Conservation (phyloP, 257 asterid species). For the Solanum tarapatanum region DNA sequence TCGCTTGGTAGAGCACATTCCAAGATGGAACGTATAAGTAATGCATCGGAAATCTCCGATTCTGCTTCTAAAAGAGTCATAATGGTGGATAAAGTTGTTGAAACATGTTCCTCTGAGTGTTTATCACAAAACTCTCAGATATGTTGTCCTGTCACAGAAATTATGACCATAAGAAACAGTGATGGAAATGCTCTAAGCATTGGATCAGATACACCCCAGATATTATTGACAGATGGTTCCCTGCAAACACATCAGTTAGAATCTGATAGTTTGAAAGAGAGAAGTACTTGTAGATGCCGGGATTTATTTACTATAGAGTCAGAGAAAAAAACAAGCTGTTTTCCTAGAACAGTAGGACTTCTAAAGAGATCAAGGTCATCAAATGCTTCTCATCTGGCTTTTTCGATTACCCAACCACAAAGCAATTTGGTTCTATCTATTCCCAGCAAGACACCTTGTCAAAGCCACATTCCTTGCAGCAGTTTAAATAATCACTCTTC, state of each 20-base stretch:
- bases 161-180: slow-evolving; percentile 35
- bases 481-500: slow-evolving; percentile 9
- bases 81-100: slow-evolving; percentile 34
- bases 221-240: slow-evolving; percentile 5
- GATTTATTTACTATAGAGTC: slow-evolving; percentile 14
- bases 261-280: slow-evolving; percentile 10
- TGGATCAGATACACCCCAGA: slow-evolving; percentile 18
- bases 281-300: slow-evolving; percentile 8
- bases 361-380: slow-evolving; percentile 6
- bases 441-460: slow-evolving; percentile 15
- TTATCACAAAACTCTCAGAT: slow-evolving; percentile 37
- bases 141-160: slow-evolving; percentile 40
- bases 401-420: slow-evolving; percentile 1
- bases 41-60: slow-evolving; percentile 30
- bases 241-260: slow-evolving; percentile 4
- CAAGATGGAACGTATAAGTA: slow-evolving; percentile 33
- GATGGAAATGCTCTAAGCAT: slow-evolving; percentile 55
- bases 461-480: slow-evolving; percentile 11
- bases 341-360: slow-evolving; percentile 14
- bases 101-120: slow-evolving; percentile 44
- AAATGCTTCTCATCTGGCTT: neutral
- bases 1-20: slow-evolving; percentile 41
- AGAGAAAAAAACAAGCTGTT: slow-evolving; percentile 25
- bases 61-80: slow-evolving; percentile 22
- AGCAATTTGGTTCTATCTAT: slow-evolving; percentile 9